Percentiles rank a stretch among this genome's conserved stretches.
phyloP scores from a whole-genome alignment of 352 stramenopile genomes.

The Phytopythium helicoides region DNA sequence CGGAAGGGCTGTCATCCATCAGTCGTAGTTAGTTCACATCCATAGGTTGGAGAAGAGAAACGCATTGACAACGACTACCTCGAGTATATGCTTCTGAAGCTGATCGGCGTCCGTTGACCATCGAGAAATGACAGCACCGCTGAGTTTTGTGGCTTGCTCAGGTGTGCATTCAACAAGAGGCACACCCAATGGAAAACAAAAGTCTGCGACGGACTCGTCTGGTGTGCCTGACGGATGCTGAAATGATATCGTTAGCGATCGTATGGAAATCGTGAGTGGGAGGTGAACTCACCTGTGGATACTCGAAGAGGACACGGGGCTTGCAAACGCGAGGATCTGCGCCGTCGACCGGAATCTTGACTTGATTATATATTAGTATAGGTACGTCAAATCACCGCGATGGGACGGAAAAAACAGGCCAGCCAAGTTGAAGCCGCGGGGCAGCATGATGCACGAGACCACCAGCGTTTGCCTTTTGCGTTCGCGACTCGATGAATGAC shows the following conservation, averaged over 20 bases:
- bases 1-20: constrained; percentile 39
- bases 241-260: too few relatives aligned
- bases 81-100: constrained; percentile 61
- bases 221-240: constrained; percentile 30
- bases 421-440: neutral
- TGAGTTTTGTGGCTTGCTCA: constrained; percentile 44
- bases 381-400: too few relatives aligned
- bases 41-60: neutral
- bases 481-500: too few relatives aligned
- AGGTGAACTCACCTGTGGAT: constrained; percentile 41
- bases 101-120: constrained; percentile 68
- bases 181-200: constrained; percentile 79
- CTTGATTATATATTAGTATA: neutral
- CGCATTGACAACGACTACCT: constrained; percentile 24
- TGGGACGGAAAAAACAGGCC: too few relatives aligned
- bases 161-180: constrained; percentile 55
- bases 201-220: constrained; percentile 62
- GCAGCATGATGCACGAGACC: too few relatives aligned
- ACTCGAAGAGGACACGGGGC: constrained; percentile 64
- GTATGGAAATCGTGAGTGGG: too few relatives aligned
- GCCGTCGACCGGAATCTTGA: constrained; percentile 13
- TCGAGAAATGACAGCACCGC: constrained; percentile 54
- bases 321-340: constrained; percentile 54
- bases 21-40: neutral
- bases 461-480: too few relatives aligned